Percentiles rank a stretch among this genome's conserved stretches.
phyloP scores from a whole-genome alignment of 495 filamentous ascomycete species.

The Aspergillus panamensis region DNA sequence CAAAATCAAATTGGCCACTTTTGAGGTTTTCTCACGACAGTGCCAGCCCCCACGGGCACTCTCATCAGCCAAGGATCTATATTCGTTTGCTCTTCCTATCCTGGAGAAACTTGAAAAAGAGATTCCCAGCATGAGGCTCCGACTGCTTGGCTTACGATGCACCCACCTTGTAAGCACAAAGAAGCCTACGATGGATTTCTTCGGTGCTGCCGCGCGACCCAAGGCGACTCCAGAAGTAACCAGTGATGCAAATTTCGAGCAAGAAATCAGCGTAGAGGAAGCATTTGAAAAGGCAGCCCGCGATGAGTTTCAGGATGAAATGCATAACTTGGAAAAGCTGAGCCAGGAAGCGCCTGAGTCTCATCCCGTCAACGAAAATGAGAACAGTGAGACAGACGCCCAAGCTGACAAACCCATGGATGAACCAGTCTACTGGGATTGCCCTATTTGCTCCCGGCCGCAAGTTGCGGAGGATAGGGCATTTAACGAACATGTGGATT shows the following conservation, averaged over 20 bases:
- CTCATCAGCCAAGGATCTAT: conserved; percentile 73
- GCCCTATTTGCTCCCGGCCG: conserved; percentile 76
- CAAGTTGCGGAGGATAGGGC: conserved; percentile 69
- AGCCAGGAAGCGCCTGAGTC: conserved; percentile 52
- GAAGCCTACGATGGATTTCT: conserved; percentile 74
- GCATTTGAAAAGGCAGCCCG: conserved; percentile 64
- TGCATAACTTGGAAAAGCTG: conserved; percentile 59
- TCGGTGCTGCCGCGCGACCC: conserved; percentile 50
- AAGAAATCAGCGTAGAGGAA: conserved; percentile 66
- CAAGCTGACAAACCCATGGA: conserved; percentile 8
- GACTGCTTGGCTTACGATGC: conserved; percentile 84
- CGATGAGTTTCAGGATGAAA: conserved; percentile 62
- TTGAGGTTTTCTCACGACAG: conserved; percentile 85
- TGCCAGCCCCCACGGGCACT: conserved; percentile 69
- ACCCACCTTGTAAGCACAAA: conserved; percentile 84
- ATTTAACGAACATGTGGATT: conserved; percentile 94
- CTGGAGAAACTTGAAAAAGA: conserved; percentile 82
- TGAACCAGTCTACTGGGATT: conserved; percentile 64
- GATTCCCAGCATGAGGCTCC: conserved; percentile 72
- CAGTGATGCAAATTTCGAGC: conserved; percentile 37
- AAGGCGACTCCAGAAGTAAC: conserved; percentile 15
- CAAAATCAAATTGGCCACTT: conserved; percentile 93
- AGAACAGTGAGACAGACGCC: not conserved
- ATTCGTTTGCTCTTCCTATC: conserved; percentile 77
- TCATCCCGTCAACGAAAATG: not conserved